Percentiles rank a stretch among this genome's conserved stretches.
Evolutionary conservation across 1,139 yeast genomes (phyloP).

Genomic region (Zygoascus hellenicus): DNA sequence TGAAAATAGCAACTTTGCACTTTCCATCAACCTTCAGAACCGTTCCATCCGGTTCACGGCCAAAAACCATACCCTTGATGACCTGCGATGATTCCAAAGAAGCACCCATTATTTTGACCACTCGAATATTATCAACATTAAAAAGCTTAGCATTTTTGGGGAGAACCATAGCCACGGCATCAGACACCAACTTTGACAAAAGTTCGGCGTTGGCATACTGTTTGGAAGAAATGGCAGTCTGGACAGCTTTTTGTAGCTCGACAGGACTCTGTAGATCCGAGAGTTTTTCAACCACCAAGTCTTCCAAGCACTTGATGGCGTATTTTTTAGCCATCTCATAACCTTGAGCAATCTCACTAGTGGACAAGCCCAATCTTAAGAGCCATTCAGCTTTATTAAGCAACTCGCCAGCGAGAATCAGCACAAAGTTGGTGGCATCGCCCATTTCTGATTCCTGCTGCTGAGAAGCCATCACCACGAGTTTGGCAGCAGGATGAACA

Average conservation of each 20-base stretch:
- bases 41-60: constrained; percentile 91
- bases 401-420: constrained; percentile 85
- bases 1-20: constrained; percentile 86
- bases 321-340: constrained; percentile 75
- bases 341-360: constrained; percentile 87
- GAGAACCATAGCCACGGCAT: constrained; percentile 74
- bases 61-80: constrained; percentile 96
- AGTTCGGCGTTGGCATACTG: constrained; percentile 85
- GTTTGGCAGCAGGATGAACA: constrained; percentile 95
- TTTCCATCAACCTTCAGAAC: constrained; percentile 54
- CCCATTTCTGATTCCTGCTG: constrained; percentile 94
- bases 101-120: constrained; percentile 94
- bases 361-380: constrained; percentile 77
- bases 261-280: constrained; percentile 49
- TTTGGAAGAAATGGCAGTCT: constrained; percentile 87
- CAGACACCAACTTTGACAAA: constrained; percentile 73
- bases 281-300: constrained; percentile 56
- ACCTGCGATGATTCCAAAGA: constrained; percentile 70
- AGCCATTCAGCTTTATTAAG: constrained; percentile 78
- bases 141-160: constrained; percentile 61
- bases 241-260: constrained; percentile 67
- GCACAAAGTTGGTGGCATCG: constrained; percentile 66
- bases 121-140: constrained; percentile 90
- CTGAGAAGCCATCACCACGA: constrained; percentile 91
- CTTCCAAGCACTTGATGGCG: constrained; percentile 61